Evolutionary conservation across 495 filamentous ascomycete genomes (phyloP), one percentile per base, ranked within the genome.

Genomic region (Oleoguttula mirabilis): DNA sequence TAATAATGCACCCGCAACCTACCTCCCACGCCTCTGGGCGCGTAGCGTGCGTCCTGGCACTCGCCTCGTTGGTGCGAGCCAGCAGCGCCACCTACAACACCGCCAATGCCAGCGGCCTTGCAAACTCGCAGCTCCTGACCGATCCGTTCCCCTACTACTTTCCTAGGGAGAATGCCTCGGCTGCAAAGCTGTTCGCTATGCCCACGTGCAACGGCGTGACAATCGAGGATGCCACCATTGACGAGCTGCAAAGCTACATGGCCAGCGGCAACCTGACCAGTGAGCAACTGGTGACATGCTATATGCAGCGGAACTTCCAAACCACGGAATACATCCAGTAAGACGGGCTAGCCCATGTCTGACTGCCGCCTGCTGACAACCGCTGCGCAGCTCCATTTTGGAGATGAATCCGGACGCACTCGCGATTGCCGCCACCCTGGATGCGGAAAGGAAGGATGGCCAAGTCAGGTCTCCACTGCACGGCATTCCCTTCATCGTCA

Each of bases 401-500:
- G 66, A 80, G 51, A 41, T 72, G 20, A 82, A 81, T 58, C 78
- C 80, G 0, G 74, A 81, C 56, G 69, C 64, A 2, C 55, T 73
- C 35, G 21, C 57, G 10, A 79, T 79, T 52, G 80, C 81, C 5
- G 58, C 64, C 6, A 45, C 53, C 22, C 62, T 77, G 15, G 81
- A 84, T 55, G 55, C 47, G 0, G 78, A 84, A 60, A 69, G 80
- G 25, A 55, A 55, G 4, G 41, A 56, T 1, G 76, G 77, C 10
- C 63, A 51, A 23, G 60, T 76, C 11, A 69, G 76, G 15, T 68
- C 76, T 22, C 71, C 71, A 4, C 66, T 84, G 1, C 80, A 86
- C 55, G 79, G 79, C 16, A 79, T 86, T 42, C 81, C 81, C 2
- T 77, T 83, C 58, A 58, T 82, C 14, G 69, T 83, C 47, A 84